These are phyloP conservation scores for Stephania yunnanensis DNA, from an alignment of 164 flowering plant species.

Conservation along the genomic window DNA sequence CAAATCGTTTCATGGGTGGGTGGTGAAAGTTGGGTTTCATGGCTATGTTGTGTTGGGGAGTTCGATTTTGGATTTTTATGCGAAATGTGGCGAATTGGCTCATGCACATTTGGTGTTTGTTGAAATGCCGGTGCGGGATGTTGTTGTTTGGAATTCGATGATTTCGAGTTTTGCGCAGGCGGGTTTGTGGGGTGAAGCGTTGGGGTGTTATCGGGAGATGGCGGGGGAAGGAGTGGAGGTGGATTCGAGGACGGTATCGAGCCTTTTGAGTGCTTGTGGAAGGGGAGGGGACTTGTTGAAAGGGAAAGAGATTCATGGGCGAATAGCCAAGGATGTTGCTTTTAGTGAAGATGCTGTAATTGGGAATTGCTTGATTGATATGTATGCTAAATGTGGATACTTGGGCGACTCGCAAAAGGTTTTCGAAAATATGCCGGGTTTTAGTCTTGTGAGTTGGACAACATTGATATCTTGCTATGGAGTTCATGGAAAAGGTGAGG, in stretches of 20 bases:
- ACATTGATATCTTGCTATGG: slow-evolving; percentile 57
- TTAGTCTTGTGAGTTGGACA: slow-evolving; percentile 49
- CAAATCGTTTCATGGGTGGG: slow-evolving; percentile 32
- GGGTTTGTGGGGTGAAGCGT: slow-evolving; percentile 34
- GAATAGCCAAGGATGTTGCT: slow-evolving; percentile 23
- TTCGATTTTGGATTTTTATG: slow-evolving; percentile 39
- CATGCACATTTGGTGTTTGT: slow-evolving; percentile 36
- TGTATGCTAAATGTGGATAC: slow-evolving; percentile 47
- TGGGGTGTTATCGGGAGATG: slow-evolving; percentile 37
- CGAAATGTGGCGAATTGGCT: slow-evolving; percentile 28
- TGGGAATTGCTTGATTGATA: slow-evolving; percentile 44
- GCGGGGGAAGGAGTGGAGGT: slow-evolving; percentile 28
- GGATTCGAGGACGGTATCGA: slow-evolving; percentile 40
- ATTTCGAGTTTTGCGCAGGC: slow-evolving; percentile 41
- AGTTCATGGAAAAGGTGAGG: slow-evolving; percentile 50
- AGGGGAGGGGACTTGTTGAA: slow-evolving; percentile 41
- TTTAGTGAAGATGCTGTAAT: slow-evolving; percentile 34
- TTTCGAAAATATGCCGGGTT: slow-evolving; percentile 28
- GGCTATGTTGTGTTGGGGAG: slow-evolving; percentile 37
- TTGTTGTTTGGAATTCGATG: slow-evolving; percentile 49
- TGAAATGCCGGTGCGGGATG: slow-evolving; percentile 28
- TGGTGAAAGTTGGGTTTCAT: slow-evolving; percentile 35
- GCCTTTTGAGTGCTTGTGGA: slow-evolving; percentile 43
- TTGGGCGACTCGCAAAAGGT: slow-evolving; percentile 31
- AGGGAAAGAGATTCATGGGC: slow-evolving; percentile 53